Base-by-base conservation (phyloP, 768 basidiomycete genomes). In the Crassisporium funariophilum region DNA sequence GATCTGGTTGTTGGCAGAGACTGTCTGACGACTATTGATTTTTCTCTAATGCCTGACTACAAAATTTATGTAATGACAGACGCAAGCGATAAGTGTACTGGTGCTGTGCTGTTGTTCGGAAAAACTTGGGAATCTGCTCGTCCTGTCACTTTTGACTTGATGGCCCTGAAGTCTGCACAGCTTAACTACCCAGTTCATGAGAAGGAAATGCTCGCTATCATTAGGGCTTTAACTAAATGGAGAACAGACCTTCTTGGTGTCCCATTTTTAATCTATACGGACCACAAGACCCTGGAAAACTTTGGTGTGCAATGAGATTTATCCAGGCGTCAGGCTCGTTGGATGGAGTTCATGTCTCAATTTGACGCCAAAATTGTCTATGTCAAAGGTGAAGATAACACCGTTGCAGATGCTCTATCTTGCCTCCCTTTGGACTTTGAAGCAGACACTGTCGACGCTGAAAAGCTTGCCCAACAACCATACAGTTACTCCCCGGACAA, bases 111-210 rank as follows among this genome's bases (percentile, higher is more conserved):
- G 2, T 56, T 57, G 1, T 68, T 55, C 47, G 67, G 72, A 0
- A 47, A 44, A 1, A 57, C 62, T n/a, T 68, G 65, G 61, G 65
- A 67, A 23, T 47, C 45, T 0, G 55, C 70, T 4, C 46, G 66
- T 1, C 73, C 71, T 2, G 68, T 69, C 33, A 50, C 64, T 34
- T 61, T 64, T 47, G 47, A 70, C 49, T 75, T 52, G 2, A 39
- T 24, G 41, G 52, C 47, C 6, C 59, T 64, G 17, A 63, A 55
- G 25, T 51, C 40, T 31, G 61, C 69, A 0, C 53, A 60, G 31
- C 33, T 10, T 15, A 69, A 71, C 41, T 75, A 74, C 40, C 68
- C 68, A 0, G 58, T 64, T 0, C 72, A 74, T 43, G 61, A 75
- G 43, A 65, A 70, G 45, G 71, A 75, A 50, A 42, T 74, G 0